Evolutionary conservation across 148 eudicot species (phyloP).

Genomic region (Persicaria tinctoria): DNA sequence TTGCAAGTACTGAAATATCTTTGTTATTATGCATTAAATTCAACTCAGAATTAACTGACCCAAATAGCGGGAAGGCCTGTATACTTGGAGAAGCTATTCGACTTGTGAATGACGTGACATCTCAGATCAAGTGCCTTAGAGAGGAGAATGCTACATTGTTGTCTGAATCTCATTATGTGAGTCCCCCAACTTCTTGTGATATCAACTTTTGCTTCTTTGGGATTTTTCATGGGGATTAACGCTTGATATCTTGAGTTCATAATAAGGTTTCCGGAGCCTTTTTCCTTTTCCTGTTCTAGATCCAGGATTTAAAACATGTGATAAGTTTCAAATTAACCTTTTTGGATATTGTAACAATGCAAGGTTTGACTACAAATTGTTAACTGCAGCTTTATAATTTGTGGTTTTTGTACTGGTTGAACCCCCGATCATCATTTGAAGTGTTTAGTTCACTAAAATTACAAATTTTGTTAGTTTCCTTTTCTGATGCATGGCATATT

Average conservation of each 20-base stretch:
- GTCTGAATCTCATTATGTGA: conserved; percentile 83
- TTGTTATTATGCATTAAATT: neutral
- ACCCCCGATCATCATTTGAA: neutral
- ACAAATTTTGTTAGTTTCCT: too few relatives aligned
- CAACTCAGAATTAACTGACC: conserved; percentile 49
- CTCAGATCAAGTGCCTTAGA: conserved; percentile 53
- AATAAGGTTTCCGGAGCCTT: neutral
- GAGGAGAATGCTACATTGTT: conserved; percentile 59
- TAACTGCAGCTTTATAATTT: neutral
- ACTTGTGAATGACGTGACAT: conserved; percentile 43
- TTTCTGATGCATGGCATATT: too few relatives aligned
- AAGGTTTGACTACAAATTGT: neutral
- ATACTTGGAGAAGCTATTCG: conserved; percentile 53
- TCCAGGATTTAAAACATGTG: too few relatives aligned
- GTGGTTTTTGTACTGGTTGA: neutral
- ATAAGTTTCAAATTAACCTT: neutral
- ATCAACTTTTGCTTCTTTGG: neutral
- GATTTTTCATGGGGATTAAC: neutral
- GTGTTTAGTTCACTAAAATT: neutral
- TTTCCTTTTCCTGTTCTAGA: too few relatives aligned
- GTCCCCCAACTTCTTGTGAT: conserved; percentile 16
- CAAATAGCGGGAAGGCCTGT: conserved; percentile 67
- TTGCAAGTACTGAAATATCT: neutral
- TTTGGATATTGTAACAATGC: neutral
- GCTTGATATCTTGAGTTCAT: neutral